Base-by-base conservation (phyloP, 164 flowering plant genomes). In the Paratinospora sagittata region DNA sequence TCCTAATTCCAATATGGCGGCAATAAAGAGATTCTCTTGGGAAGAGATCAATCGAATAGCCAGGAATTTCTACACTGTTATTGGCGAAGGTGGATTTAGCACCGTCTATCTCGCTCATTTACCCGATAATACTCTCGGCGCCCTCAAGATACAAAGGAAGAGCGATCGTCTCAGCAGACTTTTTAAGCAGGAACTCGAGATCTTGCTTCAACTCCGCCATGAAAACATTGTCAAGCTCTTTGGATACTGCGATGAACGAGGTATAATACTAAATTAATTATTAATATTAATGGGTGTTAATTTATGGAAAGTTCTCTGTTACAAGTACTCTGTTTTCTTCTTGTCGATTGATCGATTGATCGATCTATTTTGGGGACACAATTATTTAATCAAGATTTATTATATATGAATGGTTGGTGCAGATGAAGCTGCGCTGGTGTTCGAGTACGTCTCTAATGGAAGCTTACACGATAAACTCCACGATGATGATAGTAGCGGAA, bases 71-170 rank as follows among this genome's bases (percentile, higher is more conserved):
- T 76, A 84, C 0, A 52, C 43, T 45, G 83, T 83, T 47, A 79
- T 90, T 65, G 97, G 92, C 0, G 81, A 82, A 23, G 97, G 97
- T 2, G 97, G 97, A 11, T 92, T 79, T 58, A 90, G 96, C 65
- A 88, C 84, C 0, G 91, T 92, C 3, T 92, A 90, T 75, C 76
- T 86, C 17, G 93, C 80, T 67, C 72, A 49, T 10, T 71, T 84
- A 58, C 67, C 78, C 2, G 81, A 78, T 55, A 80, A 83, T 0
- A n/a, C 63, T 8, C 70, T 73, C 2, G 89, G 82, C 1, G 97
- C 95, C 1, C 65, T 90, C 27, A 90, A 92, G 83, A 63, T 90
- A 52, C 84, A 81, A 30, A 27, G 70, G 19, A 70, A 77, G 34
- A 85, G 89, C 41, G 87, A 88, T 69, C 85, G 90, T 33, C 85